phyloP scores from a whole-genome alignment of 441 rosid genomes.

The Viola pubescens region DNA sequence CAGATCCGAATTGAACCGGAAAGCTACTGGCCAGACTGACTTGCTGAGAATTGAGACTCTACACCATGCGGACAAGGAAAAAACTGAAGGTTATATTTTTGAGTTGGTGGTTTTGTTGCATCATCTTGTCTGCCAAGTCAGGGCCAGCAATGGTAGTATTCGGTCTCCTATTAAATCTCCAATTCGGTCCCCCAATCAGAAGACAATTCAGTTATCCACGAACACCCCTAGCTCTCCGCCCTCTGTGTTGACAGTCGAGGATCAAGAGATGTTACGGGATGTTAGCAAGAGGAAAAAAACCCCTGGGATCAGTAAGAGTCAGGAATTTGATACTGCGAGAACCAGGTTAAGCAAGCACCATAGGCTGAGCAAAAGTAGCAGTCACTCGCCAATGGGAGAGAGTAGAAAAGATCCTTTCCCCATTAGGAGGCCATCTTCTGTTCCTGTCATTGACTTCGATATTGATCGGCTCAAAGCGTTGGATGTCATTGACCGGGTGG shows the following conservation, averaged over 20 bases:
- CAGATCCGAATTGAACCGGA: slow-evolving; percentile 65
- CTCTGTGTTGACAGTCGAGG: slow-evolving; percentile 57
- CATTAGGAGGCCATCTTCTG: slow-evolving; percentile 53
- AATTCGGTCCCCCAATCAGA: slow-evolving; percentile 59
- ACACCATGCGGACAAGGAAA: slow-evolving; percentile 90
- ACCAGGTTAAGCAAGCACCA: slow-evolving; percentile 57
- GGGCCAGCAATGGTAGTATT: slow-evolving; percentile 57
- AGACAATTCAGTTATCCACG: slow-evolving; percentile 34
- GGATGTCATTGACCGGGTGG: slow-evolving; percentile 88
- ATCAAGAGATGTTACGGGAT: slow-evolving; percentile 86
- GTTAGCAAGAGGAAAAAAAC: slow-evolving; percentile 72
- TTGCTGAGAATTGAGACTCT: slow-evolving; percentile 83
- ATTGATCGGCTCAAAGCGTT: slow-evolving; percentile 73
- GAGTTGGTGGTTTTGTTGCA: slow-evolving; percentile 87
- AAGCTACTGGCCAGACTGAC: slow-evolving; percentile 62
- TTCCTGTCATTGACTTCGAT: slow-evolving; percentile 68
- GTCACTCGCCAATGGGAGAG: slow-evolving; percentile 72
- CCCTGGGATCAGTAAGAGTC: slow-evolving; percentile 94
- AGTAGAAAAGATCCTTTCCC: slow-evolving; percentile 59
- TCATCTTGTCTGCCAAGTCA: slow-evolving; percentile 65
- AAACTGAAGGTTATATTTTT: slow-evolving; percentile 66
- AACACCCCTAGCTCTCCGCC: slow-evolving; percentile 34
- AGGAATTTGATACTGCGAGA: slow-evolving; percentile 67
- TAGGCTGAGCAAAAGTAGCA: slow-evolving; percentile 82
- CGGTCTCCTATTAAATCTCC: slow-evolving; percentile 86